Evolutionary conservation across 2,329 filamentous ascomycete genomes (phyloP).

Genomic region (Zasmidium angulare): DNA sequence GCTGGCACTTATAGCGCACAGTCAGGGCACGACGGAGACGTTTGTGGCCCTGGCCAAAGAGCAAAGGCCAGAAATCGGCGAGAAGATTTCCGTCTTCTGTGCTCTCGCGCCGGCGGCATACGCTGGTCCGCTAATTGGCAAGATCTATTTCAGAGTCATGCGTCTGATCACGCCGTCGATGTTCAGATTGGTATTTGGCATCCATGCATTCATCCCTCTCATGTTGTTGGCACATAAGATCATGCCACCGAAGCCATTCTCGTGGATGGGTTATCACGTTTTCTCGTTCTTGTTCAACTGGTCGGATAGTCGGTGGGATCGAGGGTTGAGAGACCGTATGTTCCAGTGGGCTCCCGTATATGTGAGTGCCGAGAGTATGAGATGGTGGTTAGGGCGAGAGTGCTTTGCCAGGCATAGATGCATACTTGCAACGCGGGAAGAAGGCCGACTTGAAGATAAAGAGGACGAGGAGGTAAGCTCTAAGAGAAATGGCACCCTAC

Average conservation of each 20-base stretch:
- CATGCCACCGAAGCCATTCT: conserved; percentile 69
- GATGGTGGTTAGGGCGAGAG: conserved; percentile 90
- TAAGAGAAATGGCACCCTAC: neutral
- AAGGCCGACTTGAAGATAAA: conserved; percentile 61
- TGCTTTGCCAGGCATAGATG: conserved; percentile 85
- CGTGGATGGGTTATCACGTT: conserved; percentile 80
- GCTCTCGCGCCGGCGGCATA: conserved; percentile 88
- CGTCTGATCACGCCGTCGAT: conserved; percentile 70
- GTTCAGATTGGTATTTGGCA: conserved; percentile 83
- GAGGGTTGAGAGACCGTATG: conserved; percentile 72
- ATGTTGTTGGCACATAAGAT: conserved; percentile 82
- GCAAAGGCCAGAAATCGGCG: conserved; percentile 79
- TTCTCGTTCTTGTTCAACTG: conserved; percentile 89
- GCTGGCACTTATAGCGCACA: conserved; percentile 80
- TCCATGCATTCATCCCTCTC: conserved; percentile 88
- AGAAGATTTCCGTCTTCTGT: conserved; percentile 84
- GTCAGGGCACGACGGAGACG: conserved; percentile 86
- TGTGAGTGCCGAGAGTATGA: conserved; percentile 84
- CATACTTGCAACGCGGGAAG: conserved; percentile 76
- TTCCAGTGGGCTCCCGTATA: conserved; percentile 93
- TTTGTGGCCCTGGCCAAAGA: conserved; percentile 87
- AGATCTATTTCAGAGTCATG: conserved; percentile 92
- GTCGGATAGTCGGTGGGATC: conserved; percentile 83
- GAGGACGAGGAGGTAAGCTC: conserved; percentile 41
- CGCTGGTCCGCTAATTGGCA: conserved; percentile 79